A percentile compares a stretch with the other conserved stretches of the same genome.
Conservation (phyloP, 73 alveolate species). For the Loxodes magnus region DNA sequence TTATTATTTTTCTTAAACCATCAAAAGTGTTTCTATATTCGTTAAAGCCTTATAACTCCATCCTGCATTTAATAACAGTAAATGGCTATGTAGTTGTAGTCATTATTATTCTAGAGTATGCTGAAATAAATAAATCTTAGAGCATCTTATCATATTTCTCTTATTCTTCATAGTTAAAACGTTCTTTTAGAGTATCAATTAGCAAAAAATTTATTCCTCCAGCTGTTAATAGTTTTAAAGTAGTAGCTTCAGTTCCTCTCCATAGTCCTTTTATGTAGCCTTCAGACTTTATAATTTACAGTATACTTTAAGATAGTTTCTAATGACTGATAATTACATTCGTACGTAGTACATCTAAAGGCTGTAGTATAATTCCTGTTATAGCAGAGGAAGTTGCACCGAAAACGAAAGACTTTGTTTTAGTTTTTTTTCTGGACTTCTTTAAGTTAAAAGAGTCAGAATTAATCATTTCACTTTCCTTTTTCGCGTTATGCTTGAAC, state of each 20-base stretch:
- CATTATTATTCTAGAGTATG: slow-evolving; percentile 17
- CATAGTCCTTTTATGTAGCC: neutral
- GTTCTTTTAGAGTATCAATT: neutral
- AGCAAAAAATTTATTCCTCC: neutral
- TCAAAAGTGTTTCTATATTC: slow-evolving; percentile 17
- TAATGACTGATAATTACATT: neutral
- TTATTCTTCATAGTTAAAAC: no score
- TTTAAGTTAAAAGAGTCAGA: no score
- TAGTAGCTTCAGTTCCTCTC: slow-evolving; percentile 3
- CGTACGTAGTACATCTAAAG: slow-evolving; percentile 3
- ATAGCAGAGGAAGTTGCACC: slow-evolving; percentile 2
- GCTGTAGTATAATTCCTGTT: slow-evolving; percentile 2
- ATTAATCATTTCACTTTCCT: no score
- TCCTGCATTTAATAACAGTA: slow-evolving; percentile 37
- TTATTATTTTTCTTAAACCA: slow-evolving; percentile 17
- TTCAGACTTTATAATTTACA: neutral
- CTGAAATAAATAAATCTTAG: slow-evolving; percentile 16
- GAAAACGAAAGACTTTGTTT: neutral
- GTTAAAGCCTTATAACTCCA: slow-evolving; percentile 32
- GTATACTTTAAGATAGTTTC: neutral
- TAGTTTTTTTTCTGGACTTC: neutral
- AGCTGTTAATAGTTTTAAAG: neutral
- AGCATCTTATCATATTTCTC: no score
- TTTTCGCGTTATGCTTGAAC: no score
- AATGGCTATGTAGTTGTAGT: slow-evolving; percentile 27